Percentiles rank a stretch among this genome's conserved stretches.
These are phyloP conservation scores for Eucalyptus sideroxylon DNA, from an alignment of 345 rosid genomes.

Conservation along the genomic window DNA sequence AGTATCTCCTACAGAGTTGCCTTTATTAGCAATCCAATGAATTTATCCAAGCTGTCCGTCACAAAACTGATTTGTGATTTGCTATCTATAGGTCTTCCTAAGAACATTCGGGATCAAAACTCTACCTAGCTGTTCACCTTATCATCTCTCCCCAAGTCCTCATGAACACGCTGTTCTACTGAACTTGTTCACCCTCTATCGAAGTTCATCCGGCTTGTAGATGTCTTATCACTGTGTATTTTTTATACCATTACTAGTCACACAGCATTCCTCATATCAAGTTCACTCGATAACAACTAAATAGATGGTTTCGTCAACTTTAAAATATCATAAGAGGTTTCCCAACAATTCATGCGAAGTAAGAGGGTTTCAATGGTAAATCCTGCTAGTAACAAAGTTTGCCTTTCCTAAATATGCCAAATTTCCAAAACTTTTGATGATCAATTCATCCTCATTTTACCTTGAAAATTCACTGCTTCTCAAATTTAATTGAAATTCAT, in stretches of 20 bases:
- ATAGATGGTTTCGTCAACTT: background rate
- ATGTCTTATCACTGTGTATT: background rate
- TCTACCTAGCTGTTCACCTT: background rate
- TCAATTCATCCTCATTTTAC: background rate
- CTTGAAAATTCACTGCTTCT: background rate
- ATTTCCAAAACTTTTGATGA: background rate
- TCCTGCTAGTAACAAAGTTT: background rate
- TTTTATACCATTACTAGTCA: background rate
- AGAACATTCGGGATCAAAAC: background rate
- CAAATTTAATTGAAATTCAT: too few relatives aligned
- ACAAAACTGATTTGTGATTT: background rate
- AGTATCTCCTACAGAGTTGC: background rate
- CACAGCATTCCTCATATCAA: background rate
- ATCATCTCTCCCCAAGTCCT: background rate
- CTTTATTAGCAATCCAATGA: background rate
- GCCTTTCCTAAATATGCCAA: background rate
- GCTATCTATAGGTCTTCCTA: background rate
- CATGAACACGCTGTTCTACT: background rate
- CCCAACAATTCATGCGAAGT: accelerated
- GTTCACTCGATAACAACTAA: background rate
- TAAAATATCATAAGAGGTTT: background rate
- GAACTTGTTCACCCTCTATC: background rate
- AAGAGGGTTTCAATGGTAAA: background rate
- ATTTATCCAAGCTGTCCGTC: background rate
- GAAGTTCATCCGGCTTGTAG: background rate